Evolutionary conservation across 352 stramenopile genomes (phyloP).

Genomic region (Globisporangium canariense): DNA sequence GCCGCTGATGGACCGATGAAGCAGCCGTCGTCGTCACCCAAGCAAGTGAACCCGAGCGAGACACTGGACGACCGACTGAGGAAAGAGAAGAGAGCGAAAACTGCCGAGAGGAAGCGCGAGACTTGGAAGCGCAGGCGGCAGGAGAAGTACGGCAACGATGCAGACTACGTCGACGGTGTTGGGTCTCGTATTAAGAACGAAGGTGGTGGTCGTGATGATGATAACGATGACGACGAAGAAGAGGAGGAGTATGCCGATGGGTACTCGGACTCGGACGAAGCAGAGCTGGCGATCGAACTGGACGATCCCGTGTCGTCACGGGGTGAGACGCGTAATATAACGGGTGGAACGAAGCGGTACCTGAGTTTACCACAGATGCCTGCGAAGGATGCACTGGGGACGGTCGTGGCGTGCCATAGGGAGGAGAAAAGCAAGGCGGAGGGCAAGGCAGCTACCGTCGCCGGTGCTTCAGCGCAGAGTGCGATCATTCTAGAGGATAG

Average conservation of each 20-base stretch:
- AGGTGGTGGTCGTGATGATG: conserved; percentile 20
- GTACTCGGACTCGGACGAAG: conserved; percentile 37
- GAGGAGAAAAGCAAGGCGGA: conserved; percentile 23
- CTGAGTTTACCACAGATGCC: neutral
- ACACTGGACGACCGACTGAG: conserved; percentile 43
- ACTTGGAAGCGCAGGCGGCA: conserved; percentile 21
- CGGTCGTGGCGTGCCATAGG: conserved; percentile 31
- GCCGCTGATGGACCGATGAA: neutral
- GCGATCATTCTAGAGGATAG: conserved; percentile 61
- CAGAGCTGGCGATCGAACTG: conserved; percentile 30
- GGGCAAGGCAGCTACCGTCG: neutral
- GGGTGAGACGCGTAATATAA: conserved; percentile 20
- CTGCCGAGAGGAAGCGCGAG: neutral
- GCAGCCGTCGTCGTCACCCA: neutral
- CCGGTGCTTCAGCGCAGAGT: conserved; percentile 34
- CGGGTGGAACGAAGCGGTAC: conserved; percentile 18
- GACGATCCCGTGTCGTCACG: conserved; percentile 5
- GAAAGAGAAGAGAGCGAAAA: conserved; percentile 20
- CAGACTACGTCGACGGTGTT: conserved; percentile 18
- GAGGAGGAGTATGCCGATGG: conserved; percentile 29
- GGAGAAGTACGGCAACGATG: conserved; percentile 19
- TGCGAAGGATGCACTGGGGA: conserved; percentile 25
- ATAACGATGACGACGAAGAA: conserved; percentile 16
- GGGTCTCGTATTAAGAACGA: neutral
- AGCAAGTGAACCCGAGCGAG: conserved; percentile 25